These are phyloP conservation scores for Rosellinia necatrix DNA, from an alignment of 2,329 filamentous ascomycete species.

Conservation along the genomic window DNA sequence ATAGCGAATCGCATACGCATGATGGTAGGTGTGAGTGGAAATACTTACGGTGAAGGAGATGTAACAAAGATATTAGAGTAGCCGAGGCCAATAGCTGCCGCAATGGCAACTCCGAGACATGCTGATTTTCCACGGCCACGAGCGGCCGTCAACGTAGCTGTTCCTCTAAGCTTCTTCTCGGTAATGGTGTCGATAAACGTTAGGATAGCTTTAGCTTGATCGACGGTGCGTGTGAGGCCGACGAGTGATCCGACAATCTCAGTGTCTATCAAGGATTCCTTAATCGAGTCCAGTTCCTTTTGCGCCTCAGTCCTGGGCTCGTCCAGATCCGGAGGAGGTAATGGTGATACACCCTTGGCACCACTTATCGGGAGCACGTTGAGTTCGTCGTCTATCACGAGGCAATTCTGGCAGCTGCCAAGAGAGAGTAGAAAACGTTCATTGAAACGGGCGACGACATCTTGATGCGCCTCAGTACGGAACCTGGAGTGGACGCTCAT, in stretches of 20 bases:
- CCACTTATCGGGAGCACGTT: constrained; percentile 97
- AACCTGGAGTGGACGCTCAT: constrained; percentile 99
- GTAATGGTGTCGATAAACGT: constrained; percentile 96
- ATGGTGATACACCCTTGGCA: constrained; percentile 82
- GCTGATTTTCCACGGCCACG: constrained; percentile 97
- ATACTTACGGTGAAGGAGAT: constrained; percentile 46
- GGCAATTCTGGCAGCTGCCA: constrained; percentile 90
- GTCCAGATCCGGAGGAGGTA: constrained; percentile 77
- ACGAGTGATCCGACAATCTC: constrained; percentile 86
- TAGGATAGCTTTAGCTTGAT: constrained; percentile 95
- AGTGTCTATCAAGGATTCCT: constrained; percentile 82
- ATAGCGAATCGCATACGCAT: no score
- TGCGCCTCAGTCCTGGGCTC: constrained; percentile 72
- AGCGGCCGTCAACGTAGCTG: constrained; percentile 89
- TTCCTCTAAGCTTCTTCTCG: constrained; percentile 93
- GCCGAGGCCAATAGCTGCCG: constrained; percentile 90
- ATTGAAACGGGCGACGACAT: constrained; percentile 95
- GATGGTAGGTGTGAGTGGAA: no score
- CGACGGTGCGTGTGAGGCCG: constrained; percentile 83
- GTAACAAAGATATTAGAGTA: constrained; percentile 99
- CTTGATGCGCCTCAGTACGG: constrained; percentile 91
- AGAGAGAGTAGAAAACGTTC: constrained; percentile 95
- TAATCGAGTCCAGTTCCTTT: constrained; percentile 81
- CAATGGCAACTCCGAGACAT: constrained; percentile 90
- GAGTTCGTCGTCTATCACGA: constrained; percentile 96